These are phyloP conservation scores for Globisporangium megalacanthum DNA, from an alignment of 352 stramenopile genomes.

Conservation along the genomic window DNA sequence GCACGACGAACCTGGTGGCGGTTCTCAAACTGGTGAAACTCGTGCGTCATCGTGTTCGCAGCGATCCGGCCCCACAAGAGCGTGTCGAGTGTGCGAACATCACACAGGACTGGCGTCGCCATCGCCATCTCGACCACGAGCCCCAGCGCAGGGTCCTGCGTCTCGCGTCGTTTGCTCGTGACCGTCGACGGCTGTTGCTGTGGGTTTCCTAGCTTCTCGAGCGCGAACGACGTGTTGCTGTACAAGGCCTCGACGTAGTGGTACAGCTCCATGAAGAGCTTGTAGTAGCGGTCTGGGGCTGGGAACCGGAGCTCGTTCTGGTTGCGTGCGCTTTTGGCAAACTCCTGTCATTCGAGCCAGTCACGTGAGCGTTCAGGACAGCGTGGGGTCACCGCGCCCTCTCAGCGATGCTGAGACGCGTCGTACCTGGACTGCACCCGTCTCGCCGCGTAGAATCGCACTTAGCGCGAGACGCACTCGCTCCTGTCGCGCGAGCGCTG, in stretches of 20 bases:
- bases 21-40: neutral
- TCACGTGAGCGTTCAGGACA: neutral
- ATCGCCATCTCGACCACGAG: neutral
- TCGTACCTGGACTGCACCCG: neutral
- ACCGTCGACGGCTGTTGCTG: neutral
- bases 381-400: neutral
- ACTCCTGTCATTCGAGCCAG: neutral
- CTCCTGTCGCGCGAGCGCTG: neutral
- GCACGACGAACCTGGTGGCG: neutral
- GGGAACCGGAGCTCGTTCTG: neutral
- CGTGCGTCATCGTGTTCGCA: constrained; percentile 1
- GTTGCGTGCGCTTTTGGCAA: no score
- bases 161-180: neutral
- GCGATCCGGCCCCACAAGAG: neutral
- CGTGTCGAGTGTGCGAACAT: neutral
- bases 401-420: no score
- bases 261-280: constrained; percentile 1
- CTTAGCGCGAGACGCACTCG: neutral
- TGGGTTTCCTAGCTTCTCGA: neutral
- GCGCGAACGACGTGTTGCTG: neutral
- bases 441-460: neutral
- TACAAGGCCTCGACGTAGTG: constrained; percentile 3
- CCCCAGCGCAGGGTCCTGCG: neutral
- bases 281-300: neutral
- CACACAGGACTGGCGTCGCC: constrained; percentile 1